phyloP scores from a whole-genome alignment of 805 yeast genomes.

The Phaffomyces antillensis region DNA sequence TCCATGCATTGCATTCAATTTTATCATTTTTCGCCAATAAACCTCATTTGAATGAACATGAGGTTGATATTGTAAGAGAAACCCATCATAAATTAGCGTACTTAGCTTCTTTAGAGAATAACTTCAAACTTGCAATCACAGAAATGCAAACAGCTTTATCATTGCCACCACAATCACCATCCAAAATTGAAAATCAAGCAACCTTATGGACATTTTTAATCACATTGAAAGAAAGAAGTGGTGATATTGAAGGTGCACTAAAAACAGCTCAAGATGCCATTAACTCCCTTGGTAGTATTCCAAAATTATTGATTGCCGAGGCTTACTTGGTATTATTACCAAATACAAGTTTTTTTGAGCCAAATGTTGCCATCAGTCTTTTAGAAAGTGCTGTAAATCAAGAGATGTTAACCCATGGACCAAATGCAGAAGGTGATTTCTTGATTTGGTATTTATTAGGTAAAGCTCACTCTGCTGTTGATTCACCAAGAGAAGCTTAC shows the following conservation, averaged over 20 bases:
- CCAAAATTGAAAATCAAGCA: constrained; percentile 38
- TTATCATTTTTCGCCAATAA: constrained; percentile 30
- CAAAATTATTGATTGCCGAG: constrained; percentile 39
- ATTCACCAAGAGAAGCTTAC: constrained; percentile 44
- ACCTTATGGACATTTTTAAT: constrained; percentile 49
- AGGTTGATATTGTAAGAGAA: constrained; percentile 41
- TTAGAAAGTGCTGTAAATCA: constrained; percentile 27
- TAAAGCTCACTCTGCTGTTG: constrained; percentile 39
- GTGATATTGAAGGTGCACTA: constrained; percentile 42
- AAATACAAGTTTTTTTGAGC: constrained; percentile 24
- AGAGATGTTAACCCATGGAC: constrained; percentile 10
- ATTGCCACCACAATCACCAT: constrained; percentile 41
- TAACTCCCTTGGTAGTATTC: constrained; percentile 35
- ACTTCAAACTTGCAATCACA: constrained; percentile 40
- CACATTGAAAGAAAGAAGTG: constrained; percentile 37
- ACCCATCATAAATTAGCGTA: constrained; percentile 52
- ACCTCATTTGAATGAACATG: constrained; percentile 23
- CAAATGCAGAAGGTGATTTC: constrained; percentile 34
- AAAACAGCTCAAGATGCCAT: constrained; percentile 44
- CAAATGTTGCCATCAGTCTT: constrained; percentile 30
- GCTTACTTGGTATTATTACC: constrained; percentile 41
- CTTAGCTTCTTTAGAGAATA: constrained; percentile 44
- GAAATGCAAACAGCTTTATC: constrained; percentile 45
- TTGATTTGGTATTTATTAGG: constrained; percentile 52
- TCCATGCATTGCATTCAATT: constrained; percentile 39